phyloP scores from a whole-genome alignment of 495 filamentous ascomycete genomes.

The Neurospora pannonica region DNA sequence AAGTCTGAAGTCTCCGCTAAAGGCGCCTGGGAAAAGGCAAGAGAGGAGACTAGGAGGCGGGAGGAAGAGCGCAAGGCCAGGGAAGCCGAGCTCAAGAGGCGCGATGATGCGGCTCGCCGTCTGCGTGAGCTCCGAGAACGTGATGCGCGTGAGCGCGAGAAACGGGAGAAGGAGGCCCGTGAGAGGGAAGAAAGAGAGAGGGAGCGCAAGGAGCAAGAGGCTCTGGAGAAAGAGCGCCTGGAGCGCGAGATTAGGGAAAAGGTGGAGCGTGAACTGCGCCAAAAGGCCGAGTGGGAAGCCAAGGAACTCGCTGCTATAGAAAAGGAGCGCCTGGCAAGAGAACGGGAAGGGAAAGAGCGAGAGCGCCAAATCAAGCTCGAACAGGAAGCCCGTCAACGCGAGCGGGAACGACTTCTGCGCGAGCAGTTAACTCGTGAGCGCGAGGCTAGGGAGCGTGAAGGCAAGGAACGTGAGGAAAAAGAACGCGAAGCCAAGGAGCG shows the following conservation, averaged over 20 bases:
- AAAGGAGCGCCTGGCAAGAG: constrained; percentile 36
- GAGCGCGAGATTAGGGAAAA: constrained; percentile 40
- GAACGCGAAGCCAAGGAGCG: constrained; percentile 10
- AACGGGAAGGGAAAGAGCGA: constrained; percentile 27
- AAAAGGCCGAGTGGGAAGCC: constrained; percentile 21
- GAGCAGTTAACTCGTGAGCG: constrained; percentile 38
- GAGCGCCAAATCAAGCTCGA: constrained; percentile 18
- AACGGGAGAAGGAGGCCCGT: constrained; percentile 42
- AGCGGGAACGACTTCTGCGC: constrained; percentile 20
- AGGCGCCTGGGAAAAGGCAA: constrained; percentile 58
- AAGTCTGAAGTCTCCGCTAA: constrained; percentile 24
- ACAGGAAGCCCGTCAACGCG: constrained; percentile 9
- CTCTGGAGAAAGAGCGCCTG: constrained; percentile 32
- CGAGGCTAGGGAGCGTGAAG: constrained; percentile 25
- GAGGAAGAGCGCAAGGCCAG: constrained; percentile 52
- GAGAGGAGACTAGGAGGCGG: constrained; percentile 55
- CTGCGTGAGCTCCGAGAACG: constrained; percentile 48
- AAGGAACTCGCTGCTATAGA: constrained; percentile 7
- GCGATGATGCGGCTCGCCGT: constrained; percentile 41
- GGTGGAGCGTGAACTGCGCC: constrained; percentile 24
- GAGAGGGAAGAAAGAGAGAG: constrained; percentile 28
- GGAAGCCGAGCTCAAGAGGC: constrained; percentile 38
- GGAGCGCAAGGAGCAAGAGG: constrained; percentile 28
- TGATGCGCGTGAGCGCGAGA: constrained; percentile 48
- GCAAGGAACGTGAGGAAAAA: constrained; percentile 24